These are phyloP conservation scores for Dalbergia cochinchinensis DNA, from an alignment of 306 rosid genomes.

Conservation along the genomic window DNA sequence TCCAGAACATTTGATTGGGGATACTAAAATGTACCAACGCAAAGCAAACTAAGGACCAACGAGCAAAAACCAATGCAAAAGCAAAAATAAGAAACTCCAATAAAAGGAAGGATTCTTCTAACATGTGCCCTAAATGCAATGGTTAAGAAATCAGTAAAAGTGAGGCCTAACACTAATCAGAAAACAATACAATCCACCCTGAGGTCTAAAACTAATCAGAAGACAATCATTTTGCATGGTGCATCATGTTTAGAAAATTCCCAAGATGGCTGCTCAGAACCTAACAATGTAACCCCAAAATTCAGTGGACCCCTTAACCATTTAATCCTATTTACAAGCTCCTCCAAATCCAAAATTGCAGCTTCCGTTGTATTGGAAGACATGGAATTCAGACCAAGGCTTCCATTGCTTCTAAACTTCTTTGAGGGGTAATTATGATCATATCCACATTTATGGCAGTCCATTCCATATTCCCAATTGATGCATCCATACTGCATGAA, in stretches of 20 bases:
- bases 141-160: no score
- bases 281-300: constrained; percentile 55
- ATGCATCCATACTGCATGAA: constrained; percentile 33
- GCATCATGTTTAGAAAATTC: constrained; percentile 57
- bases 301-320: constrained; percentile 70
- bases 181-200: neutral
- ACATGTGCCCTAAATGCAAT: no score
- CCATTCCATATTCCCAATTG: constrained; percentile 45
- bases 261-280: constrained; percentile 58
- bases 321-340: constrained; percentile 70
- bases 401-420: constrained; percentile 51
- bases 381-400: constrained; percentile 56
- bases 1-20: neutral
- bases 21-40: neutral
- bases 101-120: no score
- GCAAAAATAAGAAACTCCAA: neutral
- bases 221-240: constrained; percentile 43
- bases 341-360: constrained; percentile 82
- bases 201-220: constrained; percentile 19
- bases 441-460: constrained; percentile 22
- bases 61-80: neutral
- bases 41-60: neutral
- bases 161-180: no score
- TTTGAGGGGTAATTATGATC: constrained; percentile 49
- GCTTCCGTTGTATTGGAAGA: constrained; percentile 62